Percentiles rank a stretch among this genome's conserved stretches.
These are phyloP conservation scores for Betula pendula DNA, from an alignment of 306 rosid genomes.

Conservation along the genomic window DNA sequence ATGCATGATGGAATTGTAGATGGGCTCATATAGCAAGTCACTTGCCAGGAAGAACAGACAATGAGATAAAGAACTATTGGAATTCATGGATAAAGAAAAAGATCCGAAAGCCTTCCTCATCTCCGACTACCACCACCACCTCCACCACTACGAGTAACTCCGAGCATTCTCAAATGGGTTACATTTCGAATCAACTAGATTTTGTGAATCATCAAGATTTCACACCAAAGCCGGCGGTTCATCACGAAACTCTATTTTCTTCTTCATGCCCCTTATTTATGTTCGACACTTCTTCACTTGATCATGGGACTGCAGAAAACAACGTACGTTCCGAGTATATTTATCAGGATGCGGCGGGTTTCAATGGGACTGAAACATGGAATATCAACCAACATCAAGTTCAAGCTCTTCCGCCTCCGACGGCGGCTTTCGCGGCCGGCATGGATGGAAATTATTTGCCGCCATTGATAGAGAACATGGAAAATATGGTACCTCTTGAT, in stretches of 20 bases:
- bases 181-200: constrained; percentile 52
- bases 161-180: constrained; percentile 43
- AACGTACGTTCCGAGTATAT: constrained; percentile 35
- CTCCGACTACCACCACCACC: constrained; percentile 30
- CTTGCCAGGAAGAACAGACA: constrained; percentile 95
- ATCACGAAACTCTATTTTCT: constrained; percentile 56
- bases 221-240: constrained; percentile 42
- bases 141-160: constrained; percentile 17
- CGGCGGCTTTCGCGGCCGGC: constrained; percentile 27
- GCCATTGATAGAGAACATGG: constrained; percentile 75
- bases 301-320: constrained; percentile 29
- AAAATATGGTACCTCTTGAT: constrained; percentile 47
- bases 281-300: constrained; percentile 68
- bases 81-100: constrained; percentile 98
- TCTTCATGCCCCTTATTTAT: constrained; percentile 75
- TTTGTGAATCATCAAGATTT: constrained; percentile 56
- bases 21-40: constrained; percentile 99
- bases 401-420: constrained; percentile 28
- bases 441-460: constrained; percentile 60
- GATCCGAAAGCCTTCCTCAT: constrained; percentile 61
- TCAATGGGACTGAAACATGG: constrained; percentile 58
- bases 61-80: constrained; percentile 97
- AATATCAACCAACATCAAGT: constrained; percentile 55
- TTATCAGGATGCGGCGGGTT: constrained; percentile 50
- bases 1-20: constrained; percentile 42